Base-by-base conservation (phyloP, 2,329 filamentous ascomycete genomes). In the Fusarium foetens region DNA sequence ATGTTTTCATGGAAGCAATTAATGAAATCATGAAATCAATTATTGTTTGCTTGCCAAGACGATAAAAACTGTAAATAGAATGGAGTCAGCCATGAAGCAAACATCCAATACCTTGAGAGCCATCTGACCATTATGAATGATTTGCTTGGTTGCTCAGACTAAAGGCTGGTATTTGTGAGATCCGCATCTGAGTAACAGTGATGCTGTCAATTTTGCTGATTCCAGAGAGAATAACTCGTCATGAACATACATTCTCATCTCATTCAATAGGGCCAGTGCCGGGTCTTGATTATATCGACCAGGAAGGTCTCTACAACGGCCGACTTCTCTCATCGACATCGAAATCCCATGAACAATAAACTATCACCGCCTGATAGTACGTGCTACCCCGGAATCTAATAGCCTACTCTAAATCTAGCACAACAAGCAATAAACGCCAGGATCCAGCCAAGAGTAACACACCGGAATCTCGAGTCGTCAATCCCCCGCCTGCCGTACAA, bases 401-500 rank as follows among this genome's bases (percentile, higher is more conserved):
- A 64, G 45, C 65, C 45, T 68, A 68, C 45, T 43, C 58, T 25
- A 27, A 41, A 29, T 60, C 29, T 27, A 6, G 19, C 35, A 10
- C 25, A 33, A 27, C 31, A 38, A 48, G 58, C 53, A 49, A 43
- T 41, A 54, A 33, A 41, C 41, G 65, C 58, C 41, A 58, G 49
- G 36, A 63, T 17, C 5, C 14, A 64, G 45, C 53, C 54, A 61
- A 23, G n/a, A 31, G 58, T 52, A 33, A 36, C 45, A 58, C 43
- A 58, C 36, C 23, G 27, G 58, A 23, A 57, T 31, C 45, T 68
- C 65, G 43, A 68, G 65, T 63, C 45, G 45, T 51, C 29, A 68
- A 31, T 33, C 29, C 41, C 42, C 43, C 45, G 25, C 14, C 45
- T 42, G 13, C 36, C 7, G 45, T 64, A 33, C 12, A 52, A 46